Evolutionary conservation across 116 monocot species (phyloP).

Genomic region (Dioscorea cayenensis): DNA sequence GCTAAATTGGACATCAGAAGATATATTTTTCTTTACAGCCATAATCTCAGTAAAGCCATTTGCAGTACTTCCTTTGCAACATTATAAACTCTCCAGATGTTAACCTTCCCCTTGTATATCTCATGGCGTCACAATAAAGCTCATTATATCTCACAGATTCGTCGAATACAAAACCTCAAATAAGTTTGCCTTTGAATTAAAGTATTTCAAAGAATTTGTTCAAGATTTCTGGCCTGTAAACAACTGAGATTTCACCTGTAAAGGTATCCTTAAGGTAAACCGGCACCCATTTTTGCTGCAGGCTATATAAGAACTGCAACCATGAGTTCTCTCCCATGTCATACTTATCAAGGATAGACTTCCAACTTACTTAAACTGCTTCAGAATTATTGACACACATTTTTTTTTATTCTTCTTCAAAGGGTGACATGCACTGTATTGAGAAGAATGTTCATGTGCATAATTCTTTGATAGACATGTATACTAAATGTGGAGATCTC

Average conservation of each 20-base stretch:
- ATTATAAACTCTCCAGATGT: slow-evolving; percentile 56
- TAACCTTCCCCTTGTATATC: slow-evolving; percentile 73
- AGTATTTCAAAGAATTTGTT: slow-evolving; percentile 55
- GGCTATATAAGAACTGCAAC: slow-evolving; percentile 50
- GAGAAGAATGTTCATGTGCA: slow-evolving; percentile 17
- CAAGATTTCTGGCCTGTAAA: slow-evolving; percentile 42
- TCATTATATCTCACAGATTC: slow-evolving; percentile 66
- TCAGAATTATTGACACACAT: slow-evolving; percentile 66
- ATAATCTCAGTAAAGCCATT: slow-evolving; percentile 50
- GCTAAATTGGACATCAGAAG: slow-evolving; percentile 4
- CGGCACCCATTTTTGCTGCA: slow-evolving; percentile 72
- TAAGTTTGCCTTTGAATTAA: slow-evolving; percentile 47
- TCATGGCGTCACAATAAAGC: slow-evolving; percentile 60
- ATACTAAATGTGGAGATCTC: slow-evolving; percentile 39
- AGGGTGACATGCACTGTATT: slow-evolving; percentile 15
- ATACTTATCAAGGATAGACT: slow-evolving; percentile 36
- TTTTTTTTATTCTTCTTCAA: slow-evolving; percentile 42
- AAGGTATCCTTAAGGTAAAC: slow-evolving; percentile 62
- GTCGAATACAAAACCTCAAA: slow-evolving; percentile 38
- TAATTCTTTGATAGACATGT: slow-evolving; percentile 48
- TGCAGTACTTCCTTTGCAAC: slow-evolving; percentile 72
- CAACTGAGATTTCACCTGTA: slow-evolving; percentile 32
- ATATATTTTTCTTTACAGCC: slow-evolving; percentile 40
- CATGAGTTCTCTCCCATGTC: slow-evolving; percentile 49
- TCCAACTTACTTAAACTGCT: slow-evolving; percentile 69